Base-by-base conservation (phyloP, 768 basidiomycete species). In the Imleria badia region DNA sequence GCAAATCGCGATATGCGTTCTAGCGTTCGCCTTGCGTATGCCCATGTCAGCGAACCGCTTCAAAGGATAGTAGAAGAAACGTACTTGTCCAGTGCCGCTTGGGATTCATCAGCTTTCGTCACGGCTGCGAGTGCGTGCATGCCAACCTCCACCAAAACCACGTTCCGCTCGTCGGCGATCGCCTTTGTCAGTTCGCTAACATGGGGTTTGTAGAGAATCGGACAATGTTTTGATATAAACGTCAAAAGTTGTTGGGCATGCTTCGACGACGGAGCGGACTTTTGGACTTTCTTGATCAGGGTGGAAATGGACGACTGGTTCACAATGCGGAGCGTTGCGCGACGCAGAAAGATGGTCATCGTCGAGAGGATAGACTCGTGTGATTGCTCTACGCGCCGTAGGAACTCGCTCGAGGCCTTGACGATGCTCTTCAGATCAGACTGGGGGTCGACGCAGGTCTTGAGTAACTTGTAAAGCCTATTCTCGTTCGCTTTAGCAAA, bases 401-500 rank as follows among this genome's bases (percentile, higher is more conserved):
- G 66, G 65, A 95, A 88, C 64, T 99, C 97, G 64, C 76, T 81
- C 87, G 81, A 81, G 8, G 91, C 77, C 71, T 95, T 98, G 54
- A 88, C 76, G 10, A 95, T 76, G 6, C 78, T 77, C 70, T 89
- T 92, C 23, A 98, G 71, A 65, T 95, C 91, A 0, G 89, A 86
- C 62, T 93, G 87, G 0, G 88, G 77, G 67, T 97, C 94, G 76
- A 91, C 79, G 60, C 90, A 87, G 0, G 81, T 87, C 68, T 84
- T 88, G 38, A 94, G 76, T 12, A 94, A 75, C 70, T 88, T 94
- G 76, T 94, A 98, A 9, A 95, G 75, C 36, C 93, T 80, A 22
- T 79, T 78, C 66, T 96, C 94, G 67, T 98, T 98, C 40, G 87
- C 72, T 55, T 88, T 89, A 1, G 95, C 94, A 60, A 98, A 99